A percentile compares a stretch with the other conserved stretches of the same genome.
phyloP scores from a whole-genome alignment of 129 eudicot genomes.

The Flaveria brownii region DNA sequence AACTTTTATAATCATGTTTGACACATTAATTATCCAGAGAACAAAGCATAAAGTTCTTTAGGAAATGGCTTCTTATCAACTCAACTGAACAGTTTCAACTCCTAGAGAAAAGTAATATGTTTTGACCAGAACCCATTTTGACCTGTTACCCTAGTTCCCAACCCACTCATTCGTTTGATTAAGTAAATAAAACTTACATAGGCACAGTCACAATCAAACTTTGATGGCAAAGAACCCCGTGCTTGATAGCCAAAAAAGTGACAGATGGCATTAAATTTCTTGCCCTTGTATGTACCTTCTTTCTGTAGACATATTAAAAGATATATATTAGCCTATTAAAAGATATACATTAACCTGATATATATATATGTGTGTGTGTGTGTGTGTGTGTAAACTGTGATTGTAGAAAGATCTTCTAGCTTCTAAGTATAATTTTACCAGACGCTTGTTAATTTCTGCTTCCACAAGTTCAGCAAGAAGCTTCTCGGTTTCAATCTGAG shows the following conservation, averaged over 20 bases:
- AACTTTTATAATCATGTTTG: background rate
- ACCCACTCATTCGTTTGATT: background rate
- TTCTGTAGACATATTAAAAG: constrained; percentile 51
- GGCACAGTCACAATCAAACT: constrained; percentile 95
- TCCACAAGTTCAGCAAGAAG: constrained; percentile 98
- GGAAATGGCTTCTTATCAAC: background rate
- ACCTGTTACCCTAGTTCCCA: background rate
- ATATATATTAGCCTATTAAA: constrained; percentile 16
- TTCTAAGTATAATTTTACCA: constrained; percentile 40
- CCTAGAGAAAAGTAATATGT: background rate
- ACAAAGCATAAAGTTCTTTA: background rate
- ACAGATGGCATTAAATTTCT: constrained; percentile 94
- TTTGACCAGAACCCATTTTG: background rate
- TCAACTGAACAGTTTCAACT: background rate
- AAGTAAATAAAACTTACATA: constrained; percentile 53
- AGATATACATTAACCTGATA: constrained; percentile 1
- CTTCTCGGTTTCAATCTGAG: constrained; percentile 95
- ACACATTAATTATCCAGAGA: background rate
- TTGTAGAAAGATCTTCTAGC: constrained; percentile 8
- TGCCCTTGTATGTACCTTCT: constrained; percentile 99
- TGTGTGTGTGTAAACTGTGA: background rate
- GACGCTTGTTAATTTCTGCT: constrained; percentile 85
- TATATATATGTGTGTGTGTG: too few species aligned
- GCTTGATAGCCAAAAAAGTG: constrained; percentile 99
- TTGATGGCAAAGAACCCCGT: constrained; percentile 96